Evolutionary conservation across 257 asterid species (phyloP).

Genomic region (Avicennia marina): DNA sequence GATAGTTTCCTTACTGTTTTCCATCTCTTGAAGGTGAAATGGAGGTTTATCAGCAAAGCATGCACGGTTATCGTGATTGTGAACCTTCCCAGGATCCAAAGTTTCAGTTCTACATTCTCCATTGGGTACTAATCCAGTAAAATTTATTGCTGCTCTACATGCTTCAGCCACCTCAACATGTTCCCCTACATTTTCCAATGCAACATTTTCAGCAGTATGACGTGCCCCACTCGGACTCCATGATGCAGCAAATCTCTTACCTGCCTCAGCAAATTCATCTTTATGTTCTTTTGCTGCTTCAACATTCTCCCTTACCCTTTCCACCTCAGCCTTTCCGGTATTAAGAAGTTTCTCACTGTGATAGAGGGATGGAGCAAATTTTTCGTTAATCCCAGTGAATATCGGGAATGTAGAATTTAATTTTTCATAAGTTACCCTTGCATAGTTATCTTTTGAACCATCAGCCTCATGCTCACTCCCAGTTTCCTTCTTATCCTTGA

Average conservation of each 20-base stretch:
- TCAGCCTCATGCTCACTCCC: constrained; percentile 25
- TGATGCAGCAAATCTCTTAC: constrained; percentile 18
- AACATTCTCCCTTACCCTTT: constrained; percentile 27
- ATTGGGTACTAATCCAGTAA: constrained; percentile 30
- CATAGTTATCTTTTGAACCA: constrained; percentile 18
- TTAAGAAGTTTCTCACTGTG: constrained; percentile 21
- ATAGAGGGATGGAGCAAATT: constrained; percentile 25
- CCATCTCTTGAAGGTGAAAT: constrained; percentile 24
- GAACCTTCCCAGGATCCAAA: constrained; percentile 39
- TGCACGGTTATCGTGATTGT: constrained; percentile 16
- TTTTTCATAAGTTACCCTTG: constrained; percentile 18
- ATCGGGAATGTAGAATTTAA: constrained; percentile 18
- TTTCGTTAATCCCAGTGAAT: constrained; percentile 23
- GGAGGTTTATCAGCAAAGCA: constrained; percentile 24
- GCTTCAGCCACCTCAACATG: constrained; percentile 33
- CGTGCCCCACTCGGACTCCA: constrained; percentile 20
- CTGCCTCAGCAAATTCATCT: constrained; percentile 20
- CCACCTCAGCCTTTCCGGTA: constrained; percentile 25
- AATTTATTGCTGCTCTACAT: constrained; percentile 24
- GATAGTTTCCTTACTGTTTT: constrained; percentile 19
- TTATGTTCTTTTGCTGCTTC: constrained; percentile 37
- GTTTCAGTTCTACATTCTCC: constrained; percentile 28
- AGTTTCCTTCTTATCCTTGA: constrained; percentile 30
- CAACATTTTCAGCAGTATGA: constrained; percentile 21
- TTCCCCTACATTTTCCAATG: constrained; percentile 24